Evolutionary conservation across 257 asterid genomes (phyloP).

Genomic region (Ehretia macrophylla): DNA sequence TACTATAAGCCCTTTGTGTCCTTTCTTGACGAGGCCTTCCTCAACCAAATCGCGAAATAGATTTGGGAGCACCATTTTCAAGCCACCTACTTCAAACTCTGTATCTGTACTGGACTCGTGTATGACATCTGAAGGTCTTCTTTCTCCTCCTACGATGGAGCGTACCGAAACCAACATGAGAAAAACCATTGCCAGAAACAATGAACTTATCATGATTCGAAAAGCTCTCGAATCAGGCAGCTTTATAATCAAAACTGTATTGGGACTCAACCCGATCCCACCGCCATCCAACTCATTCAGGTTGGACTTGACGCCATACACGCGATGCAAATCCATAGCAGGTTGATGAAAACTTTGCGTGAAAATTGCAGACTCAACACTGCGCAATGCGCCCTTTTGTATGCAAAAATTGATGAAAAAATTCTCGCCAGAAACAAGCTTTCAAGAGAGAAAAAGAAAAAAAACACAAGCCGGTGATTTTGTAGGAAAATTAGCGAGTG

Average conservation of each 20-base stretch:
- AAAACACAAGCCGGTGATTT: conserved; percentile 13
- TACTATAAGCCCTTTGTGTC: neutral
- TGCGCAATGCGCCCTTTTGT: too few relatives aligned
- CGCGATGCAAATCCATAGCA: conserved; percentile 37
- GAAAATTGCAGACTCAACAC: neutral
- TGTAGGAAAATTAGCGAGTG: conserved; percentile 49
- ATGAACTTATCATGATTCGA: conserved; percentile 50
- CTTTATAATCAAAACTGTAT: conserved; percentile 41
- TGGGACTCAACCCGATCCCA: conserved; percentile 30
- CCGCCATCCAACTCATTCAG: conserved; percentile 18
- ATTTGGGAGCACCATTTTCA: conserved; percentile 22
- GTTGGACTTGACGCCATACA: conserved; percentile 13
- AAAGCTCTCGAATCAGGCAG: conserved; percentile 56
- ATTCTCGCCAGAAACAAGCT: conserved; percentile 12
- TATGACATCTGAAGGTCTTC: conserved; percentile 20
- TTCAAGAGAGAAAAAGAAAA: conserved; percentile 25
- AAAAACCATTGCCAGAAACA: conserved; percentile 51
- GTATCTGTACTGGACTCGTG: conserved; percentile 10
- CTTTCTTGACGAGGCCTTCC: neutral
- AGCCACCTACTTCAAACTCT: conserved; percentile 20
- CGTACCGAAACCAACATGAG: conserved; percentile 34
- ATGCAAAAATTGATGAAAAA: neutral
- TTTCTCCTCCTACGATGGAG: conserved; percentile 15
- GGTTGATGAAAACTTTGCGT: neutral
- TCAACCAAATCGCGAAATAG: neutral